Percentiles rank a stretch among this genome's conserved stretches.
These are phyloP conservation scores for Penicillium riverlandense DNA, from an alignment of 495 filamentous ascomycete genomes.

Conservation along the genomic window DNA sequence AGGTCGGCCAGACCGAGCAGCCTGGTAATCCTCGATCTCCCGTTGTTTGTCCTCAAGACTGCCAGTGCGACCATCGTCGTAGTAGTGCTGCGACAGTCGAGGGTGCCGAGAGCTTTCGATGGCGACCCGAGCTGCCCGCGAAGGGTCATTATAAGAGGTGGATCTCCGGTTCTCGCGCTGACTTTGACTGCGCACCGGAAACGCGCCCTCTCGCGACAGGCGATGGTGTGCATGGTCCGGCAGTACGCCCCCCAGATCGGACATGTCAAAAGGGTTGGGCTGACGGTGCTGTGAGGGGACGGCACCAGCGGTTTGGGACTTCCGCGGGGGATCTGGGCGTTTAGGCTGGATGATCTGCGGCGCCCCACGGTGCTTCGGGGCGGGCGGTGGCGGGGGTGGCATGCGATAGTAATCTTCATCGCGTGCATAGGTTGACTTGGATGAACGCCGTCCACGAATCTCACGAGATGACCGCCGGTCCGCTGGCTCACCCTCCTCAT, in stretches of 20 bases:
- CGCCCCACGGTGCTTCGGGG: constrained; percentile 18
- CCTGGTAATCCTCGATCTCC: constrained; percentile 35
- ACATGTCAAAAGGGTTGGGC: constrained; percentile 28
- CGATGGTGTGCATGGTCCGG: constrained; percentile 24
- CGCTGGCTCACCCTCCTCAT: constrained; percentile 21
- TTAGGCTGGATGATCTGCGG: constrained; percentile 31
- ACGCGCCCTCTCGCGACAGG: constrained; percentile 18
- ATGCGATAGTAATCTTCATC: constrained; percentile 42
- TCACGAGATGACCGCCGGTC: constrained; percentile 24
- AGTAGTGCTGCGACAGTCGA: constrained; percentile 24
- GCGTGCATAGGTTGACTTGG: constrained; percentile 11
- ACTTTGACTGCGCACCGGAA: constrained; percentile 31
- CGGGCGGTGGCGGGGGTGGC: constrained; percentile 31
- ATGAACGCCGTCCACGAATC: constrained; percentile 7
- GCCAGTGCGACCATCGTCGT: constrained; percentile 12
- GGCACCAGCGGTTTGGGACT: constrained; percentile 17
- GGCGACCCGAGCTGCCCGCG: constrained; percentile 22
- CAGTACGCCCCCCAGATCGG: constrained; percentile 24
- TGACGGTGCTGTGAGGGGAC: constrained; percentile 23
- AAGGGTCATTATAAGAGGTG: constrained; percentile 25
- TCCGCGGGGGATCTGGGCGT: constrained; percentile 23
- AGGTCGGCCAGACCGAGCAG: constrained; percentile 18
- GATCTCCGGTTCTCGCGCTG: constrained; percentile 20
- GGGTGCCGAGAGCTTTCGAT: constrained; percentile 30
- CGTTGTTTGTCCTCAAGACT: constrained; percentile 21